Evolutionary conservation across 2,329 filamentous ascomycete genomes (phyloP).

Genomic region (Colletotrichum horii): DNA sequence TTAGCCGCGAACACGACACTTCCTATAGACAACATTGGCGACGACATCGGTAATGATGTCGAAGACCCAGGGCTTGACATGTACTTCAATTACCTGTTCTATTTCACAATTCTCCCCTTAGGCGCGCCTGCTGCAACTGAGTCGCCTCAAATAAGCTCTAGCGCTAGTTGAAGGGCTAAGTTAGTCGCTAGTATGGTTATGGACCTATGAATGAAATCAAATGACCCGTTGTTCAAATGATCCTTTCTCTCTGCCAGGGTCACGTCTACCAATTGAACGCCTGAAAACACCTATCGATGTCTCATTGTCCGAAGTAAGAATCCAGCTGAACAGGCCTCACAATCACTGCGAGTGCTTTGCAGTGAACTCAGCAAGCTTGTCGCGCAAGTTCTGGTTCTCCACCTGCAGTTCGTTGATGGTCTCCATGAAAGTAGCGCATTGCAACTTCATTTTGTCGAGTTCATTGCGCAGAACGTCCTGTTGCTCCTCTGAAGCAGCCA

Average conservation of each 20-base stretch:
- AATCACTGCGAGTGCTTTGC: neutral
- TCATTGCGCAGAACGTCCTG: neutral
- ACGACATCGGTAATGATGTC: neutral
- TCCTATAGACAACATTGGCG: neutral
- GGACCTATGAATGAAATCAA: neutral
- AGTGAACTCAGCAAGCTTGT: neutral
- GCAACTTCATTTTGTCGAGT: neutral
- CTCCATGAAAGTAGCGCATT: neutral
- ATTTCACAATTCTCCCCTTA: neutral
- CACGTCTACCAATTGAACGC: neutral
- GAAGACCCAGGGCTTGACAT: neutral
- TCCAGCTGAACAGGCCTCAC: neutral
- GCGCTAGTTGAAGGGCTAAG: neutral
- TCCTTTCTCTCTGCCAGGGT: neutral
- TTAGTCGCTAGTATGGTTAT: neutral
- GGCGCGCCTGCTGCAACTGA: neutral
- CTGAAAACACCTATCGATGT: neutral
- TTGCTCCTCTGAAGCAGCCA: neutral
- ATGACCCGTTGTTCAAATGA: neutral
- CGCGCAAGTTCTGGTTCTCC: neutral
- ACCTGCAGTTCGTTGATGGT: neutral
- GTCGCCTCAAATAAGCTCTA: too few species aligned
- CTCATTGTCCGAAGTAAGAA: neutral
- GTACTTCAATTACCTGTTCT: neutral
- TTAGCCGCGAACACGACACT: neutral